Evolutionary conservation across 176 grass and related monocot species (phyloP).

Genomic region (Stipa capillata): DNA sequence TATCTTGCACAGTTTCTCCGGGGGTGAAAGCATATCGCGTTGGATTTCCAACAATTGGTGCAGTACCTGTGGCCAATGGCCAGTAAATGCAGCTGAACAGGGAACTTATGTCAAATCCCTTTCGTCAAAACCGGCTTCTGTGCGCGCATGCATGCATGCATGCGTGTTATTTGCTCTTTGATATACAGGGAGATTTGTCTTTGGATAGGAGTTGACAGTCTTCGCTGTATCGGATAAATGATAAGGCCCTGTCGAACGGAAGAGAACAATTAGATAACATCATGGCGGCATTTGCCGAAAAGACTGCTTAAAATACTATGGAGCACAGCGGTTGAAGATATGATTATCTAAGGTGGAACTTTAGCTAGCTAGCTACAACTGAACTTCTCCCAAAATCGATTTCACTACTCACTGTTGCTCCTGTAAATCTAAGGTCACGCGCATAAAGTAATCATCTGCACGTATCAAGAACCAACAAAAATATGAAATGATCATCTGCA

Average conservation of each 20-base stretch:
- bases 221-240: no score
- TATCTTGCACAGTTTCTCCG: neutral
- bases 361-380: no score
- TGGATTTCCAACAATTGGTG: conserved; percentile 1
- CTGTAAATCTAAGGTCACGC: neutral
- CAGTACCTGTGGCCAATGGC: neutral
- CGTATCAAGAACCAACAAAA: neutral
- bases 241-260: neutral
- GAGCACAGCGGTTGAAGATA: neutral
- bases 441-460: neutral
- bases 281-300: neutral
- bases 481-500: neutral
- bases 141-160: no score
- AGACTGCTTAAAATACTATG: neutral
- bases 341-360: no score
- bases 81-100: conserved; percentile 19
- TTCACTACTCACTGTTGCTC: neutral
- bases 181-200: no score
- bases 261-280: neutral
- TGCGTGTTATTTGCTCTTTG: neutral
- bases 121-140: neutral
- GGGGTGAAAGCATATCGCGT: neutral
- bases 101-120: no score
- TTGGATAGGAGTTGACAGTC: no score
- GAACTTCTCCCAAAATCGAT: no score